phyloP scores from a whole-genome alignment of 1,284 basidiomycete species.

The Tilletia setariae region DNA sequence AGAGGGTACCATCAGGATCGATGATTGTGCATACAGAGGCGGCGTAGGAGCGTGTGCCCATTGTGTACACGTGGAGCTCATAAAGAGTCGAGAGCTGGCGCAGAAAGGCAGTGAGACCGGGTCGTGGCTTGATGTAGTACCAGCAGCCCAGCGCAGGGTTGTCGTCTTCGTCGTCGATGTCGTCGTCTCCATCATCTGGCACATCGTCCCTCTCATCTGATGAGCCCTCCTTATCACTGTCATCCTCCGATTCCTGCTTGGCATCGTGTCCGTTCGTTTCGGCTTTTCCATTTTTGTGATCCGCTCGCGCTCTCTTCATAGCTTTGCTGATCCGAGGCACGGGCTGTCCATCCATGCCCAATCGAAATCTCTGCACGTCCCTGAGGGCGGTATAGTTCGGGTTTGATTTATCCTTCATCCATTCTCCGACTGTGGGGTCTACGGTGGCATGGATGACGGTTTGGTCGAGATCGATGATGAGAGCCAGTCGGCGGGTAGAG shows the following conservation, averaged over 20 bases:
- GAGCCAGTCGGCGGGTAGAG: constrained; percentile 73
- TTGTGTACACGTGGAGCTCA: constrained; percentile 99
- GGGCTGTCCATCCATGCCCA: constrained; percentile 73
- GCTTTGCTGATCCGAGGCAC: constrained; percentile 20
- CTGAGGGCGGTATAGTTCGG: constrained; percentile 83
- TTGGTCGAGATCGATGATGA: constrained; percentile 97
- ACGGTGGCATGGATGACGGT: constrained; percentile 98
- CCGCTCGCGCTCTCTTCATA: background rate
- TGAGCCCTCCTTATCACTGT: constrained; percentile 12
- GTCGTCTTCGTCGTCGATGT: constrained; percentile 17
- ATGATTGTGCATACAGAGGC: constrained; percentile 90
- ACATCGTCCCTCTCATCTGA: background rate
- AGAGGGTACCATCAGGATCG: constrained; percentile 80
- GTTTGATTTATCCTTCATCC: constrained; percentile 80
- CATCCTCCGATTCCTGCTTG: constrained; percentile 20
- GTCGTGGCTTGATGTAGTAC: constrained; percentile 93
- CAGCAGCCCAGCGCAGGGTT: constrained; percentile 68
- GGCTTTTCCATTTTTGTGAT: constrained; percentile 14
- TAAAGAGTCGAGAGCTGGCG: constrained; percentile 71
- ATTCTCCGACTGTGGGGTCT: constrained; percentile 95
- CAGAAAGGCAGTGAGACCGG: constrained; percentile 79
- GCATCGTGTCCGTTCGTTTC: constrained; percentile 18
- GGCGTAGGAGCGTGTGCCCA: constrained; percentile 96
- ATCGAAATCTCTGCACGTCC: constrained; percentile 77
- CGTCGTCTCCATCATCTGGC: constrained; percentile 17